Evolutionary conservation across 169 alveolate genomes (phyloP).

Genomic region (Ophryocystis elektroscirrha): DNA sequence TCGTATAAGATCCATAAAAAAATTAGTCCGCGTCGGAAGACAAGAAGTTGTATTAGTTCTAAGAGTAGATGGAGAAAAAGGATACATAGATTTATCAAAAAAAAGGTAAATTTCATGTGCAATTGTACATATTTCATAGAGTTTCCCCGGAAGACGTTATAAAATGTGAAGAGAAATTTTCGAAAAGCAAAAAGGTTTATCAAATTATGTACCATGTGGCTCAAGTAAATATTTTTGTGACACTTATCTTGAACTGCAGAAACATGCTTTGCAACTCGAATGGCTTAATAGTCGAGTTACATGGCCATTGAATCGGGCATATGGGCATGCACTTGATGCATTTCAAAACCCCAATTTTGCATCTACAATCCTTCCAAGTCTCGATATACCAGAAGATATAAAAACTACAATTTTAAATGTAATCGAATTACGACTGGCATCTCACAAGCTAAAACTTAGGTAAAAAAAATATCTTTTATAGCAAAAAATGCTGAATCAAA

Average conservation of each 20-base stretch:
- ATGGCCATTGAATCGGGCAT: conserved; percentile 79
- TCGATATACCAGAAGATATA: conserved; percentile 49
- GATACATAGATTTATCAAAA: conserved; percentile 83
- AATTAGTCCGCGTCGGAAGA: conserved; percentile 52
- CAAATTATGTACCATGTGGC: conserved; percentile 75
- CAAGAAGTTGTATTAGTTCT: conserved; percentile 80
- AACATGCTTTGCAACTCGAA: conserved; percentile 55
- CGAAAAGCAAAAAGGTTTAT: conserved; percentile 74
- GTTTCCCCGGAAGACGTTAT: conserved; percentile 78
- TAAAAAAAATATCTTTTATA: neutral
- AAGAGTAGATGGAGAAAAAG: conserved; percentile 79
- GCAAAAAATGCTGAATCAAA: neutral
- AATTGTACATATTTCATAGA: conserved; percentile 8
- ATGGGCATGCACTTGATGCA: conserved; percentile 81
- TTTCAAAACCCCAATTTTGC: conserved; percentile 67
- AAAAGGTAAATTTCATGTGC: conserved; percentile 22
- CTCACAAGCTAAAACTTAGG: conserved; percentile 64
- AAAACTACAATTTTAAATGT: conserved; percentile 53
- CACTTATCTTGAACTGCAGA: conserved; percentile 8
- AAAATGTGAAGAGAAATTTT: conserved; percentile 59
- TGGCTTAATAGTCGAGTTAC: conserved; percentile 58
- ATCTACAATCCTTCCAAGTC: conserved; percentile 68
- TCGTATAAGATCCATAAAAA: conserved; percentile 26
- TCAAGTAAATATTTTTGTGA: neutral
- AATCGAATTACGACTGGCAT: conserved; percentile 53